A percentile compares a stretch with the other conserved stretches of the same genome.
Conservation (phyloP, 164 flowering plant genomes). For the Houttuynia cordata region DNA sequence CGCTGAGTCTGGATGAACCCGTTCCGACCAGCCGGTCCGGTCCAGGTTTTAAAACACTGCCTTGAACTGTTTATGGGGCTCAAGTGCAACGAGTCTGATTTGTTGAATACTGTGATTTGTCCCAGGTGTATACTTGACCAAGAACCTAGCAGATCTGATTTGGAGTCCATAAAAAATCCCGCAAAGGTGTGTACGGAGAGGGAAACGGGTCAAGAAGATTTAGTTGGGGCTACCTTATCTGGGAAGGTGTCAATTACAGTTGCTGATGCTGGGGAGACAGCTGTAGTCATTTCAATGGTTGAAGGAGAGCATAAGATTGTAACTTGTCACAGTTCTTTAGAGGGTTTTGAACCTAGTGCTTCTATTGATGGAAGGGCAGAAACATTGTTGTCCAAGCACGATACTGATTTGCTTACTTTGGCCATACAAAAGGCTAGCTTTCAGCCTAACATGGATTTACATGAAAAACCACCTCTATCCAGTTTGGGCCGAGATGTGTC, state of each 20-base stretch:
- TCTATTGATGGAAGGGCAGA: conserved; percentile 9
- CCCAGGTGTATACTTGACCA: conserved; percentile 45
- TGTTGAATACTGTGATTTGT: background rate
- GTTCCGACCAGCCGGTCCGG: too few species aligned
- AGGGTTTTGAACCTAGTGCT: conserved; percentile 7
- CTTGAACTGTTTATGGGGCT: background rate
- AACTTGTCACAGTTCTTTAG: conserved; percentile 16
- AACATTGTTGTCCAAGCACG: conserved; percentile 6
- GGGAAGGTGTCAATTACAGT: conserved; percentile 63
- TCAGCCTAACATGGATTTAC: conserved; percentile 17
- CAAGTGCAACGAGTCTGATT: background rate
- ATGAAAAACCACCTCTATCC: conserved; percentile 18
- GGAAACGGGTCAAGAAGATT: conserved; percentile 11
- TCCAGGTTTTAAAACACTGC: too few species aligned
- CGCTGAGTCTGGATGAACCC: too few species aligned
- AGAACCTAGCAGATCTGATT: conserved; percentile 20
- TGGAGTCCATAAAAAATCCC: conserved; percentile 10
- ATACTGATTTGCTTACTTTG: conserved; percentile 4
- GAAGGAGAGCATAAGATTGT: conserved; percentile 23
- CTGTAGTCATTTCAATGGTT: conserved; percentile 75
- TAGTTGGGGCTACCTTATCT: conserved; percentile 28
- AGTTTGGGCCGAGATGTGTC: conserved; percentile 26
- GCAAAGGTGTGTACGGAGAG: conserved; percentile 17
- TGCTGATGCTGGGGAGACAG: conserved; percentile 94
- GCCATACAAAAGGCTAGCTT: conserved; percentile 6